A percentile compares a stretch with the other conserved stretches of the same genome.
These are phyloP conservation scores for Blastobotrys capitulatus DNA, from an alignment of 1,139 yeast species.

Conservation along the genomic window DNA sequence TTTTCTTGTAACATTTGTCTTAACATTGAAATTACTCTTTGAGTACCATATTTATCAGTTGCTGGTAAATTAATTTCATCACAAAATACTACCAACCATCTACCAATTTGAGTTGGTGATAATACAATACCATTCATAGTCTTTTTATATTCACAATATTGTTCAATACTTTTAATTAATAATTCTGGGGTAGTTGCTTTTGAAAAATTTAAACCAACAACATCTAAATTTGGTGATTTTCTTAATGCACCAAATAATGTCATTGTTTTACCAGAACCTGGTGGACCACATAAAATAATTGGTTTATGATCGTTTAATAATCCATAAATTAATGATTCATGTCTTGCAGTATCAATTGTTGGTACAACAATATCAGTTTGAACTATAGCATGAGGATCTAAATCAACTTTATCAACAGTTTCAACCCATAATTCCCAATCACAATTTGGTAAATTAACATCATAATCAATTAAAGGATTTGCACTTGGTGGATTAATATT, in stretches of 20 bases:
- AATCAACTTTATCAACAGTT: conserved; percentile 42
- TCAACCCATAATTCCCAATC: conserved; percentile 46
- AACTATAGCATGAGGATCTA: conserved; percentile 61
- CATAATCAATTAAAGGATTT: conserved; percentile 38
- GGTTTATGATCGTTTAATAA: conserved; percentile 56
- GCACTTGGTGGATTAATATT: conserved; percentile 16
- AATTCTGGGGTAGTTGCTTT: conserved; percentile 68
- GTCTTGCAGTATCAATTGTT: conserved; percentile 70
- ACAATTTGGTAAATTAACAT: conserved; percentile 44
- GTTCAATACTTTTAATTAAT: conserved; percentile 62
- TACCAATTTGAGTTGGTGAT: conserved; percentile 57
- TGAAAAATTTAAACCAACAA: conserved; percentile 74
- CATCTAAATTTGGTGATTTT: conserved; percentile 50
- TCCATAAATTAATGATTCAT: conserved; percentile 56
- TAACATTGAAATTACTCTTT: conserved; percentile 64
- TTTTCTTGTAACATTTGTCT: conserved; percentile 67
- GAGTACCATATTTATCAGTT: conserved; percentile 70
- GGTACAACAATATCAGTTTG: conserved; percentile 67
- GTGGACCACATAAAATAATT: conserved; percentile 86
- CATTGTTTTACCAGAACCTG: conserved; percentile 98
- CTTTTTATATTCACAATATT: conserved; percentile 58
- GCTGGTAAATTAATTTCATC: conserved; percentile 89
- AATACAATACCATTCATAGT: conserved; percentile 49
- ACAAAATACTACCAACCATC: conserved; percentile 80
- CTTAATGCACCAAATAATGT: conserved; percentile 67